Evolutionary conservation across 2,329 filamentous ascomycete genomes (phyloP).

Genomic region (Scolecobasidium constrictum): DNA sequence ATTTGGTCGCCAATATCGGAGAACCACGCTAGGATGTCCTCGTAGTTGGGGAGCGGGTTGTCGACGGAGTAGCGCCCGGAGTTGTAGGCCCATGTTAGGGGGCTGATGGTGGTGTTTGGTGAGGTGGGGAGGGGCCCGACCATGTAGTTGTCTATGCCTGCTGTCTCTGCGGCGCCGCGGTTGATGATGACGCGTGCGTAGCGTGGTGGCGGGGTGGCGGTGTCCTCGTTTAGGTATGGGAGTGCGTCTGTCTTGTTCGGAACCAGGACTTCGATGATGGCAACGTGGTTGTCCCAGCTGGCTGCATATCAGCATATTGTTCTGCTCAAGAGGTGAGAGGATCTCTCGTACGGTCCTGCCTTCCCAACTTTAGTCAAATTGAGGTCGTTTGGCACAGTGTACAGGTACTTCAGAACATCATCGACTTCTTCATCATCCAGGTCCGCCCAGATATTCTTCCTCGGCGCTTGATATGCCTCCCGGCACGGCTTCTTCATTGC

Average conservation of each 20-base stretch:
- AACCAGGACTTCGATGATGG: conserved; percentile 13
- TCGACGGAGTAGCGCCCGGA: conserved; percentile 2
- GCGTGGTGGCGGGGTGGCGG: conserved; percentile 22
- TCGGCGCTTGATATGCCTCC: conserved; percentile 4
- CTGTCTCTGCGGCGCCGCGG: conserved; percentile 30
- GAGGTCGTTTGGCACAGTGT: neutral
- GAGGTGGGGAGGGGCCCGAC: conserved; percentile 38
- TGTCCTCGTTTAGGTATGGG: conserved; percentile 30
- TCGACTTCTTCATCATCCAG: conserved; percentile 4
- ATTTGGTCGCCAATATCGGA: conserved; percentile 3
- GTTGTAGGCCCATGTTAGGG: conserved; percentile 12
- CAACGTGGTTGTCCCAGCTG: conserved; percentile 18
- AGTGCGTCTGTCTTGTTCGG: conserved; percentile 38
- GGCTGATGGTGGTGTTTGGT: conserved; percentile 17
- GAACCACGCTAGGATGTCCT: conserved; percentile 5
- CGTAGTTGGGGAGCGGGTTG: neutral
- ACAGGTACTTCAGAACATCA: conserved; percentile 8
- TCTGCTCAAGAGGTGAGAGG: conserved; percentile 10
- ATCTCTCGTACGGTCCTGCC: conserved; percentile 2
- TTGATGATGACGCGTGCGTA: conserved; percentile 39
- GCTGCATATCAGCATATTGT: conserved; percentile 17
- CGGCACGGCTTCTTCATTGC: no score
- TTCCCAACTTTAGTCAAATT: conserved; percentile 6
- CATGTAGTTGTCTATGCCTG: conserved; percentile 38
- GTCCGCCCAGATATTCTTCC: conserved; percentile 10